Base-by-base conservation (phyloP, 116 monocot genomes). In the Phalaenopsis hybrid region DNA sequence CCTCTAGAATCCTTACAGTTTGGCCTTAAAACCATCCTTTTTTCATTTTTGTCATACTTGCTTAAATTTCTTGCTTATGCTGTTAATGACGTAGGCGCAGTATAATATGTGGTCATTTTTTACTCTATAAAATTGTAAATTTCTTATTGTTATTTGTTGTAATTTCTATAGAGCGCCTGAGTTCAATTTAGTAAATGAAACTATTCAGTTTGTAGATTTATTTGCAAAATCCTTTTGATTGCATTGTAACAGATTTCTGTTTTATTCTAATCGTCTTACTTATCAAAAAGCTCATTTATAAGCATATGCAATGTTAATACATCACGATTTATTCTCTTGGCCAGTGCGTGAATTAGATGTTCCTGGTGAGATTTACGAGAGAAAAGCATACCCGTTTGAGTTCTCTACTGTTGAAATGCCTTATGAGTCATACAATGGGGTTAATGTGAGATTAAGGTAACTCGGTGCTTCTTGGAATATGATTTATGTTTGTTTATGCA, bases 381-480 rank as follows among this genome's bases (percentile, higher is more conserved):
- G 76, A 88, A 99, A 99, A 80, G 82, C 92, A 77, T 99, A 95
- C 77, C 93, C 92, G 3, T 99, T 99, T 87, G 98, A 99, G 77
- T 99, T 99, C 78, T 99, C 95, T 31, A 90, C 95, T 82, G 98
- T 99, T 83, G 98, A 99, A 83, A 99, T 99, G 98, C 98, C 98
- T 57, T 95, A 92, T 74, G 98, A 99, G 79, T 99, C 98, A 78
- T 99, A 99, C 85, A 95, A 85, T 86, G 98, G 98, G 61, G 88
- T 88, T 34, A 95, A 95, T 89, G 98, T 95, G 46, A 92, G 93
- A 81, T 85, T 99, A 75, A 99, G 98, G 98, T 99, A 85, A 58
- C 81, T n/a, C 50, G 17, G 25, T 44, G 44, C 28, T 50, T 77
- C 31, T 15, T 72, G 37, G 13, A 72, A 31, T 15, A 72, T 15